Base-by-base conservation (phyloP, 176 grass and related monocot species). In the Saccharum spontaneum region DNA sequence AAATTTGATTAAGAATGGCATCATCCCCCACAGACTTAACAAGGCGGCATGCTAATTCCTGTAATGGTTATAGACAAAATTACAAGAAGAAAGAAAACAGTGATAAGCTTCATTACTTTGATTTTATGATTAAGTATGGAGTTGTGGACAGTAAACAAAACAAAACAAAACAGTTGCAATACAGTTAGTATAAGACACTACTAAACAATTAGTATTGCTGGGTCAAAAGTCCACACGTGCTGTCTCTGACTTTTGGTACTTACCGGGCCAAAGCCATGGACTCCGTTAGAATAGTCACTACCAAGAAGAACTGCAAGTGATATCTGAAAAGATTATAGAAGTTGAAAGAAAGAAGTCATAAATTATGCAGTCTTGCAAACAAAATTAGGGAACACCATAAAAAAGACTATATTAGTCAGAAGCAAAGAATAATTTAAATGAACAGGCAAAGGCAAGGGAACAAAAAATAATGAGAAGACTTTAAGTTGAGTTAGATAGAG, bases 221-320 rank as follows among this genome's bases (percentile, higher is more conserved):
- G 78, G 7, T 68, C 33, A 67, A 34, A 34, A 82, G 26, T 26
- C 23, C 20, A 67, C 61, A 74, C 13, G 20, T 74, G 49, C 50
- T 55, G 72, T 55, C 38, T 38, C 23, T 76, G 34, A n/a, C 8
- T 50, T 73, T 82, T 64, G n/a, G 26, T 86, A 87, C 93, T 92
- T 90, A 98, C 93, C 12, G 73, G 88, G 16, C 95, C 95, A 75
- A 95, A 95, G 18, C 95, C 95, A 80, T 62, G 80, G 88, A 98
- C 89, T 71, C 95, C 87, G 6, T 90, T 91, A 82, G 95, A 87
- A 82, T 98, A 98, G 75, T 98, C 95, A 73, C 95, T 85, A 73
- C 95, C 95, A 82, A 98, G 93, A 87, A 98, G 95, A 75, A 98
- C 40, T 17, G 93, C 89, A 67, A 98, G 87, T 81, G 93, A 95